Base-by-base conservation (phyloP, 345 rosid genomes). In the Eucalyptus erythrocorys region DNA sequence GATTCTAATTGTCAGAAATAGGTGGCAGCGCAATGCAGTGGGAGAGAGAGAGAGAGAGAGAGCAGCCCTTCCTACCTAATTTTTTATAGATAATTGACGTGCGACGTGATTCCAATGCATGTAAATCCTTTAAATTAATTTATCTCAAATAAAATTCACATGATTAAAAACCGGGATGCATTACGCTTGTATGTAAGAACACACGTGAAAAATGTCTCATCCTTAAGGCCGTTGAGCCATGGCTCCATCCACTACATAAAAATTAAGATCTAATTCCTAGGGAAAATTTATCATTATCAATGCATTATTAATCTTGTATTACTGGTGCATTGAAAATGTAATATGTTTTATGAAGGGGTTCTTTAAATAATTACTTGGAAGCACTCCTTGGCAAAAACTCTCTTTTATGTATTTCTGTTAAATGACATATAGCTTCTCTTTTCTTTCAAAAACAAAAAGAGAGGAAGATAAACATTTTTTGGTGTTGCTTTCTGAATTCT, bases 1-100 rank as follows among this genome's bases (percentile, higher is more conserved):
- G 95, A 95, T 95, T 95, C 97, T 94, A 87, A 48, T 6, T 94
- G 93, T 94, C 95, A 94, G 93, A 90, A 61, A 86, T 30, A 48
- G 71, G 26, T n/a, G 45, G 26, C 88, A 68, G 88, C 40, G n/a
- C 22, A 34, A 85, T 86, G 87, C 43, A 43, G 21, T 43, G 22
- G 8, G 37, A 50, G 47, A 37, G 68, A 17, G 3, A 13, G 68
- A 17, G 3, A 13, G 71, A 30, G 66, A 76, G 13, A 34, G 17
- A 86, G n/a, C 66, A 34, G 87, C 48, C 86, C 64, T 11, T 26
- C 34, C 66, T 30, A 81, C 53, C 51, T 30, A 13, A 15, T 5
- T 48, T 53, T 37, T 55, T 55, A 55, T 61, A 5, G 34, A 34
- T 34, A 47, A 10, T 43, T 2, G 15, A 27, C 14, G 4, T 11